phyloP scores from a whole-genome alignment of 202 grass and related monocot species.

The Dendrocalamus latiflorus region DNA sequence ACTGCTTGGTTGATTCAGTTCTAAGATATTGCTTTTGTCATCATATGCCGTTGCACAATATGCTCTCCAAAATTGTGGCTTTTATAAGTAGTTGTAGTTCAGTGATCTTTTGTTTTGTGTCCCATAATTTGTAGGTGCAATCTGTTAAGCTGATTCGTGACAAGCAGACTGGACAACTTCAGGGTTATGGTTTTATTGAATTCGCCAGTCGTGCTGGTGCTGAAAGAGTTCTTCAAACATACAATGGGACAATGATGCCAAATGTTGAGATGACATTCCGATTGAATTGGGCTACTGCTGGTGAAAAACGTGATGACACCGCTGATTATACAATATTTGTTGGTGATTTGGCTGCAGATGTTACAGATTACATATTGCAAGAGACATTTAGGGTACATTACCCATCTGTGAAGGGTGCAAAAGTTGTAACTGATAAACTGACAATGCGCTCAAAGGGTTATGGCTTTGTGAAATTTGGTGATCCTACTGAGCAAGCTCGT shows the following conservation, averaged over 20 bases:
- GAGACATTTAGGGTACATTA: conserved; percentile 81
- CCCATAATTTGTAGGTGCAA: conserved; percentile 44
- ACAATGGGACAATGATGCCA: conserved; percentile 80
- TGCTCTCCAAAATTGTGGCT: background rate
- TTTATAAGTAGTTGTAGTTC: background rate
- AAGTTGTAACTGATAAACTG: conserved; percentile 81
- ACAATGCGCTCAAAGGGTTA: conserved; percentile 73
- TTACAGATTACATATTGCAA: conserved; percentile 79
- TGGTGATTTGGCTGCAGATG: conserved; percentile 78
- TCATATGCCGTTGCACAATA: background rate
- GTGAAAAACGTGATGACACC: conserved; percentile 69
- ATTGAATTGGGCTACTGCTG: conserved; percentile 82
- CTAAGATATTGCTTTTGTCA: background rate
- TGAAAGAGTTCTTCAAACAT: conserved; percentile 67
- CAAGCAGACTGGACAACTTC: conserved; percentile 71
- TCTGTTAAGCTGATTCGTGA: conserved; percentile 77
- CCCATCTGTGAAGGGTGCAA: conserved; percentile 73
- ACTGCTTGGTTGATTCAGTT: background rate
- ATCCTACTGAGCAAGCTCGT: conserved; percentile 64
- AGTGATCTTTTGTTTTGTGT: background rate
- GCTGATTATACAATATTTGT: conserved; percentile 88
- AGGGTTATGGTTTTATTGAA: conserved; percentile 86
- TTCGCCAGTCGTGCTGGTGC: conserved; percentile 54
- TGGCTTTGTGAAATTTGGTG: conserved; percentile 79
- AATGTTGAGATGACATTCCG: conserved; percentile 67